phyloP scores from a whole-genome alignment of 805 yeast species.

The Danielia oregonensis region DNA sequence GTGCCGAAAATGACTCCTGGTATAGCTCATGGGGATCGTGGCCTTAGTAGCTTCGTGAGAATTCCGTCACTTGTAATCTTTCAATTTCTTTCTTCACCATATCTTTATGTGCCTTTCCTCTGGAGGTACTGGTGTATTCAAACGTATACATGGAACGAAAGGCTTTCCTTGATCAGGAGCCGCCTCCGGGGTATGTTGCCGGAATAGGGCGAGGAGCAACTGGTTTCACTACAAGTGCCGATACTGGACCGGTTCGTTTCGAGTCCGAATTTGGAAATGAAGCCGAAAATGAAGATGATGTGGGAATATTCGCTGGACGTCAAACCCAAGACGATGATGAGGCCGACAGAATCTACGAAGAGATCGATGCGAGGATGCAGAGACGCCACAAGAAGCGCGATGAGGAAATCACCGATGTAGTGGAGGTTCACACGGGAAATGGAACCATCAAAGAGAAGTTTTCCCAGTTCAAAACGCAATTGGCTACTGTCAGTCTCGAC shows the following conservation, averaged over 20 bases:
- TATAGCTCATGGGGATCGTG: too few relatives aligned
- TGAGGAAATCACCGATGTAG: slow-evolving; percentile 1
- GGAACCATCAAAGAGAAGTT: slow-evolving; percentile 46
- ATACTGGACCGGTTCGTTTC: slow-evolving; percentile 44
- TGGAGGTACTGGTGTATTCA: not conserved
- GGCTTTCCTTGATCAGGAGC: slow-evolving; percentile 72
- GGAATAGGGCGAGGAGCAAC: slow-evolving; percentile 95
- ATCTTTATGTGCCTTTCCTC: too few relatives aligned
- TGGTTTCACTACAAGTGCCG: slow-evolving; percentile 87
- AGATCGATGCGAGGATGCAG: slow-evolving; percentile 55
- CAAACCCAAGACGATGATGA: slow-evolving; percentile 62
- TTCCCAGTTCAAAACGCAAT: slow-evolving; percentile 60
- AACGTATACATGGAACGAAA: slow-evolving; percentile 42
- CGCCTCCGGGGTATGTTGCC: slow-evolving; percentile 88
- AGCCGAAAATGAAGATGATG: slow-evolving; percentile 26
- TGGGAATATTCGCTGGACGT: slow-evolving; percentile 27
- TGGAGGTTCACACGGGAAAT: slow-evolving; percentile 12
- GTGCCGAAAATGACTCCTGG: too few relatives aligned
- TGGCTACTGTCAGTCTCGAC: slow-evolving; percentile 55
- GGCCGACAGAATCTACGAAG: slow-evolving; percentile 67
- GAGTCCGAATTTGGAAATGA: slow-evolving; percentile 16
- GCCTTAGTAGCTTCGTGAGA: too few relatives aligned
- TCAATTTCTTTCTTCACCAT: not conserved
- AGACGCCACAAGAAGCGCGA: slow-evolving; percentile 15
- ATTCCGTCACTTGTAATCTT: not conserved